Evolutionary conservation across 345 rosid species (phyloP), one percentile per base, ranked within the genome.

Genomic region (Pistacia integerrima): DNA sequence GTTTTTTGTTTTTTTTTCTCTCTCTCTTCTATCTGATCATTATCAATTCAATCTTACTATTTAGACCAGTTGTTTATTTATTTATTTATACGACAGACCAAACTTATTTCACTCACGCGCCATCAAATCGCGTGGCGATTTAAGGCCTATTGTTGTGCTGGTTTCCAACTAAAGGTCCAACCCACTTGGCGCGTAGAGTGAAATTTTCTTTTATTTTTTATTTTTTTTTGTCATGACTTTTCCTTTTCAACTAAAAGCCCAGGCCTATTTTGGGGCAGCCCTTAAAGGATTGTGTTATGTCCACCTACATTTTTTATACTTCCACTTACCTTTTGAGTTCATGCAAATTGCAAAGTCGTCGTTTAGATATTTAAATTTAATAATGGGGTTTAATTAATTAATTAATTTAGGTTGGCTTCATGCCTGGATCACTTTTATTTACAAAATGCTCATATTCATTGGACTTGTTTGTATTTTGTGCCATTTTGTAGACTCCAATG

Each of bases 11-110:
- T 41, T 1, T 51, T 6, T 22, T 5, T 1, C 25, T 30, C n/a
- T 56, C 33, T 55, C 33, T 60, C 70, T 56, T 60, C 54, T 46
- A 22, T 69, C 74, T 35, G 74, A 67, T 71, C 67, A 49, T 57
- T 33, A 69, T 74, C 78, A 41, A 35, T 51, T 76, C 74, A 77
- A 76, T 73, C 83, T 55, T 62, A 46, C 70, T 35, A 61, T 74
- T 49, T 44, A 61, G 76, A 76, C 85, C 81, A 64, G 65, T 75
- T 59, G 77, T 69, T 78, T 78, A 67, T 73, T 70, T 17, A 56
- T 69, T 78, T 78, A 67, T 73, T 70, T 17, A 56, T 11, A 44
- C 10, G 12, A 7, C 8, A 33, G 44, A 35, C 69, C 9, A 51
- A 0, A 17, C 7, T 0, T 0, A 41, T 41, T 5, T 38, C 12